These are phyloP conservation scores for Solanum dulcamara DNA, from an alignment of 257 asterid genomes.

Conservation along the genomic window DNA sequence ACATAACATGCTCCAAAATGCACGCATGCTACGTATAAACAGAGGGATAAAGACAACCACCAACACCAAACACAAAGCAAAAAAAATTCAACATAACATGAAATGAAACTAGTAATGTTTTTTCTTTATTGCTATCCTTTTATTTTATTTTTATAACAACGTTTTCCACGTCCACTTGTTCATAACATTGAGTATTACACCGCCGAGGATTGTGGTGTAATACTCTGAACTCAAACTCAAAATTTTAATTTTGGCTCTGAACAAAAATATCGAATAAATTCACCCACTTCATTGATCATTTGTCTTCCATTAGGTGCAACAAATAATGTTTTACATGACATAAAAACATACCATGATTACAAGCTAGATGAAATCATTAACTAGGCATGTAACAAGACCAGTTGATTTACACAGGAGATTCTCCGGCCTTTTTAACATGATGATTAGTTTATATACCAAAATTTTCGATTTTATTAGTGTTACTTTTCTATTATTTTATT, in stretches of 20 bases:
- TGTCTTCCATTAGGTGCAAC: not conserved
- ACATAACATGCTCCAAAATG: not conserved
- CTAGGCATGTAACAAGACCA: not conserved
- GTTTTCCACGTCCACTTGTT: not conserved
- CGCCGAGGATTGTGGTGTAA: not conserved
- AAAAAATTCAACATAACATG: not conserved
- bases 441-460: not conserved
- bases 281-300: not conserved
- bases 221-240: not conserved
- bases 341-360: not conserved
- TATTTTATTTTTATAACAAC: not conserved
- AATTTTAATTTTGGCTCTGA: not conserved
- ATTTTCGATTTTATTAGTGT: not conserved
- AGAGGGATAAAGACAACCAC: slow-evolving; percentile 11
- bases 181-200: not conserved
- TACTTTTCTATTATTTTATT: not conserved
- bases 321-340: not conserved
- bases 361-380: not conserved
- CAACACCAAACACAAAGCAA: not conserved
- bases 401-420: not conserved
- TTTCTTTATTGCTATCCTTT: not conserved
- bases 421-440: not conserved
- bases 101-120: not conserved
- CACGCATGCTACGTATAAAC: slow-evolving; percentile 27
- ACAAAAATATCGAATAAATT: not conserved